Conservation (phyloP, 345 rosid genomes). For the Hibiscus trionum region DNA sequence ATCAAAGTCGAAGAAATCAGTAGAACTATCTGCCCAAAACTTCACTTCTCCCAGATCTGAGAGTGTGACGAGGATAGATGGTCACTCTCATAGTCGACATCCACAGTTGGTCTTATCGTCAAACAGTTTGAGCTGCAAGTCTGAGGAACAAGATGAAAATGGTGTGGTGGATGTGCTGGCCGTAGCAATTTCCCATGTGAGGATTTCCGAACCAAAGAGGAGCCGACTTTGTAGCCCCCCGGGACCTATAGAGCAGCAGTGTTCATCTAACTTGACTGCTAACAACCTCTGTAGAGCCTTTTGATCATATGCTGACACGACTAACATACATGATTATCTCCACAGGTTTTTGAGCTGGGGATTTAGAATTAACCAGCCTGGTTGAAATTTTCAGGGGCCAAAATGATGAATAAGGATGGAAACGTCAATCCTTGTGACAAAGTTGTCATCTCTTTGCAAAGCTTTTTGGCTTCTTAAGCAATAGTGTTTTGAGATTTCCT, state of each 20-base stretch:
- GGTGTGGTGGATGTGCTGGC: constrained; percentile 23
- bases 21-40: constrained; percentile 13
- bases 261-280: constrained; percentile 77
- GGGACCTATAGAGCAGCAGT: constrained; percentile 73
- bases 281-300: constrained; percentile 84
- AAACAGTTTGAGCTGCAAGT: not conserved
- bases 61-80: not conserved
- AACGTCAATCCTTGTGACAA: too few relatives aligned
- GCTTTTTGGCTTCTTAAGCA: not conserved
- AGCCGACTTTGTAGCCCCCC: constrained; percentile 61
- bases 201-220: constrained; percentile 82
- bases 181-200: constrained; percentile 71
- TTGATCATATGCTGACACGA: constrained; percentile 36
- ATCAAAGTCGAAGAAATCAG: constrained; percentile 57
- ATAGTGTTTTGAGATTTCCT: not conserved
- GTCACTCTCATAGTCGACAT: not conserved
- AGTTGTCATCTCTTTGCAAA: not conserved
- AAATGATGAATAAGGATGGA: constrained; percentile 7
- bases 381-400: constrained; percentile 20
- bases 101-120: not conserved
- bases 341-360: not conserved
- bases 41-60: constrained; percentile 15
- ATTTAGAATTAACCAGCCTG: constrained; percentile 9
- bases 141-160: not conserved
- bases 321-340: constrained; percentile 31